Percentiles rank a stretch among this genome's conserved stretches.
Conservation (phyloP, 371 early-diverging fungal species). For the Chytridiales sp. region DNA sequence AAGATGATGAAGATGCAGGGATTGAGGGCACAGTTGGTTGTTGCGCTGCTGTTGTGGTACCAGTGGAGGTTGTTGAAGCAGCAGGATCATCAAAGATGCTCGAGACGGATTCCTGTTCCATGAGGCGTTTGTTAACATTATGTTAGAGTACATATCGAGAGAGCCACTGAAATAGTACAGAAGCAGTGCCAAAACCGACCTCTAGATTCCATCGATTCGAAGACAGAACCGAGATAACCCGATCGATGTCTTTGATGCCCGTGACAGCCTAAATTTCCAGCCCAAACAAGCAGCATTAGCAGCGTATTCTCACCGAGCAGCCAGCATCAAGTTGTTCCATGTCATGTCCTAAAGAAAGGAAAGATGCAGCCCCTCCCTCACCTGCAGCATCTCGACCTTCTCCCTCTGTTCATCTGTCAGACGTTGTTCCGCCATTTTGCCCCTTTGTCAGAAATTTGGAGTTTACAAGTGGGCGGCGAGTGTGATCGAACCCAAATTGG, state of each 20-base stretch:
- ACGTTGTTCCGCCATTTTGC: no score
- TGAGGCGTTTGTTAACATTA: neutral
- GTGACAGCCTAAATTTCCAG: constrained; percentile 43
- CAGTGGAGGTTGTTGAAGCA: neutral
- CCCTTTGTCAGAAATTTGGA: no score
- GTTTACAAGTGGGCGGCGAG: no score
- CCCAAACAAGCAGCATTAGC: no score
- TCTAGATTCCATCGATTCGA: constrained; percentile 39
- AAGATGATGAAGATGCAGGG: constrained; percentile 2
- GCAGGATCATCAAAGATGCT: constrained; percentile 15
- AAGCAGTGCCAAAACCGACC: constrained; percentile 17
- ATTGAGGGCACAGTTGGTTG: neutral
- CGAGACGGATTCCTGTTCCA: constrained; percentile 8
- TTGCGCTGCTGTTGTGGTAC: neutral
- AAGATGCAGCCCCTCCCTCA: neutral
- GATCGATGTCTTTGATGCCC: constrained; percentile 38
- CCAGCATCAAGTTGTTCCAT: neutral
- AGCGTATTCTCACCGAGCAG: neutral
- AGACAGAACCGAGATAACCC: constrained; percentile 28
- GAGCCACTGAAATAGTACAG: neutral
- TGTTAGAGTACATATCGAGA: neutral
- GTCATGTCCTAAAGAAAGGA: neutral
- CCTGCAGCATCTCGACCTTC: no score
- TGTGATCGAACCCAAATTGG: no score
- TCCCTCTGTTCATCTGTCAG: no score